Conservation (phyloP, 2,329 filamentous ascomycete species). For the Ophiocordyceps robertsii region DNA sequence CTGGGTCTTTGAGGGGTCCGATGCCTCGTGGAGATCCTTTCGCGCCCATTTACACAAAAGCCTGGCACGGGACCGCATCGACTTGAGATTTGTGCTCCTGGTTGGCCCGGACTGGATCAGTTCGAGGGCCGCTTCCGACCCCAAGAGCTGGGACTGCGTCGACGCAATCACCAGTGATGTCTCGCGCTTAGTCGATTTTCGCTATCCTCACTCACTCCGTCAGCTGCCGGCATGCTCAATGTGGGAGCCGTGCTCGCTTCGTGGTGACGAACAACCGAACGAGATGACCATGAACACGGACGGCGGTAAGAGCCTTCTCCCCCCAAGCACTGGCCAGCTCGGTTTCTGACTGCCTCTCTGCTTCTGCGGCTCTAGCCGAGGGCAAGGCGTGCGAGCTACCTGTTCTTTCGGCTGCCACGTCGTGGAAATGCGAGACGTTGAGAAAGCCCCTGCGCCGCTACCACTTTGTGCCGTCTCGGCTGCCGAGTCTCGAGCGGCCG, state of each 20-base stretch:
- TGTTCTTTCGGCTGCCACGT: no score
- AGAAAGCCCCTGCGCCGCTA: conserved; percentile 6
- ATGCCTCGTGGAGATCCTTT: conserved; percentile 7
- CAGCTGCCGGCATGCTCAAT: conserved; percentile 8
- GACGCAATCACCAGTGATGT: conserved; percentile 12
- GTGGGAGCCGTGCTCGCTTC: conserved; percentile 4
- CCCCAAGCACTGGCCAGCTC: background rate
- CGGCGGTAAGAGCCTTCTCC: background rate
- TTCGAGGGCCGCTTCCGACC: conserved; percentile 2
- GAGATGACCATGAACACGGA: background rate
- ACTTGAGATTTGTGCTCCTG: conserved; percentile 11
- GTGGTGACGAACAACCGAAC: no score
- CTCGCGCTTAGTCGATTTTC: conserved; percentile 12
- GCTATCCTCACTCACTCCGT: conserved; percentile 8
- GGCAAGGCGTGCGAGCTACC: background rate
- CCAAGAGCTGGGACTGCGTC: conserved; percentile 9
- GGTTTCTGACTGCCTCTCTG: background rate
- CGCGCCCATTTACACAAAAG: conserved; percentile 3
- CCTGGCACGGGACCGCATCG: conserved; percentile 2
- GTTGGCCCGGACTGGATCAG: conserved; percentile 12
- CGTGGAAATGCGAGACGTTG: conserved; percentile 6
- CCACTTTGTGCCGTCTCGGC: conserved; percentile 7
- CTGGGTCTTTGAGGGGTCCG: conserved; percentile 11
- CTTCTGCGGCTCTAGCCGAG: background rate
- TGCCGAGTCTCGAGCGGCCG: background rate